Conservation (phyloP, 352 stramenopile species). For the Peronospora destructor region DNA sequence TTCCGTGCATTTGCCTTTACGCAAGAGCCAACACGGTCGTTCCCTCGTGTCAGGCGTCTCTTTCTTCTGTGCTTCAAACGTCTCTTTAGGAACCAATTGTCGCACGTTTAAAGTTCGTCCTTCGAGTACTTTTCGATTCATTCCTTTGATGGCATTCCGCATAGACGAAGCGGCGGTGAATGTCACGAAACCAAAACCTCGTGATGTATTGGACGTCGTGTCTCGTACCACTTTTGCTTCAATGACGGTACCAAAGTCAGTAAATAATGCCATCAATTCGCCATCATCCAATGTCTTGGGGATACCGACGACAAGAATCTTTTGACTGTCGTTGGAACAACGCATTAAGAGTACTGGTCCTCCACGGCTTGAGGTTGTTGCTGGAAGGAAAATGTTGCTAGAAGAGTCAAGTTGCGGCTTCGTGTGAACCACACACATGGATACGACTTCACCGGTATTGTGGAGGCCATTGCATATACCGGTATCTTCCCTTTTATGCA, state of each 20-base stretch:
- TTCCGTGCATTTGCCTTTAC: constrained; percentile 76
- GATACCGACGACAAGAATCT: constrained; percentile 81
- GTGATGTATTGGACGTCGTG: constrained; percentile 46
- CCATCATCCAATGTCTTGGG: constrained; percentile 67
- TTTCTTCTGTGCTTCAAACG: constrained; percentile 49
- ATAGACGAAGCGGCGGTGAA: constrained; percentile 67
- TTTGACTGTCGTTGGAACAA: constrained; percentile 66
- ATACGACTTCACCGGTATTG: too few relatives aligned
- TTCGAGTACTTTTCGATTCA: constrained; percentile 69
- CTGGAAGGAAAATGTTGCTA: too few relatives aligned
- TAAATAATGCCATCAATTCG: constrained; percentile 65
- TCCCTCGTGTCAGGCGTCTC: constrained; percentile 32
- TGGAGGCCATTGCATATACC: too few relatives aligned
- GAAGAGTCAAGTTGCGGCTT: too few relatives aligned
- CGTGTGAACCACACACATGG: too few relatives aligned
- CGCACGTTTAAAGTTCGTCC: constrained; percentile 71
- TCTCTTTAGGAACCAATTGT: constrained; percentile 63
- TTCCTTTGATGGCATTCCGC: constrained; percentile 61
- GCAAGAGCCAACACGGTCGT: constrained; percentile 62
- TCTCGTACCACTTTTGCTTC: constrained; percentile 74
- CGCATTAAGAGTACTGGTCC: constrained; percentile 29
- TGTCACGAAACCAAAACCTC: constrained; percentile 80
- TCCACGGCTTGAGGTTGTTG: too few relatives aligned
- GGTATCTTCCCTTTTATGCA: too few relatives aligned
- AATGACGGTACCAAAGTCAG: constrained; percentile 55